Evolutionary conservation across 768 basidiomycete genomes (phyloP), one percentile per base, ranked within the genome.

Genomic region (Phallus indusiatus): DNA sequence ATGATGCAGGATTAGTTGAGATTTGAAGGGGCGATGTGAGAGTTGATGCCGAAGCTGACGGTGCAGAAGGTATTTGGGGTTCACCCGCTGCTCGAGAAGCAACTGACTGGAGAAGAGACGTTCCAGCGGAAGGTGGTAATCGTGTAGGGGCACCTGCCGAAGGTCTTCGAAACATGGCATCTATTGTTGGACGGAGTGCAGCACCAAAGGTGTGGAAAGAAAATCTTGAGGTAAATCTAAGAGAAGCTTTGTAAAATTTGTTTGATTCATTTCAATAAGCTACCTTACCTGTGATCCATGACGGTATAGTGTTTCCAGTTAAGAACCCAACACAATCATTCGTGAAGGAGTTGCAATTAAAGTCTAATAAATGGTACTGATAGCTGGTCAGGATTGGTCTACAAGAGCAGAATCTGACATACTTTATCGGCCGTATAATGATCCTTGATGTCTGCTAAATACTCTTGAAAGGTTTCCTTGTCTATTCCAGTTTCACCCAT

Each of bases 331-430:
- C 73, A 60, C 84, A 84, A 63, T 95, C 92, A 60, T 86, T 90
- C 1, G 92, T 94, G 64, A 97, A 97, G 1, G 90, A 88, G 70
- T 97, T 97, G 71, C 94, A 96, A 66, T 96, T 96, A 64, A 94
- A 94, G 47, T 95, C 91, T 86, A 52, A 12, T 14, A 18, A 56
- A 36, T 51, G 57, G 62, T 14, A 5, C 12, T 17, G 33, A 50
- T 61, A 14, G 55, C 47, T 11, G 51, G 12, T 47, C 2, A 11
- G 8, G 8, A 5, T 46, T 47, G 28, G 17, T 61, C 47, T 47
- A 60, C 48, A 3, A 9, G 50, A 49, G 18, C 16, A 24, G 53
- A 18, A 20, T 55, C 18, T 20, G 69, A 54, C 82, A 60, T 64
- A 90, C 90, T 75, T 92, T 93, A 67, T 94, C 92, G 1, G 90